Conservation (phyloP, 139 green algal genomes). For the Deuterostichococcus epilithicus region DNA sequence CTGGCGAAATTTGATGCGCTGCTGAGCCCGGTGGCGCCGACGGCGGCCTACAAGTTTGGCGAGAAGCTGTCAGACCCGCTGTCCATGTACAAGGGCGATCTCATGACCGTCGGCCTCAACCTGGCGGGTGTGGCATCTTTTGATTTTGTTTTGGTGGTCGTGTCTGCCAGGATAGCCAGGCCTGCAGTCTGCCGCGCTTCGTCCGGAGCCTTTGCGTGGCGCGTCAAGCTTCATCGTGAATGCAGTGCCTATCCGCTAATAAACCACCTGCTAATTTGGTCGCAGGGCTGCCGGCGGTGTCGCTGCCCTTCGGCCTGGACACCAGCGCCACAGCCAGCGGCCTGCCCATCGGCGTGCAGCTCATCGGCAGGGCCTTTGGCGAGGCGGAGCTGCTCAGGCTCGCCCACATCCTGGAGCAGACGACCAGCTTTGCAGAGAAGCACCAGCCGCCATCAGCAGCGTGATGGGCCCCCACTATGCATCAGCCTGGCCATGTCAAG, state of each 20-base stretch:
- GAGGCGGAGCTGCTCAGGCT: conserved; percentile 64
- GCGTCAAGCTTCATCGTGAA: too few species aligned
- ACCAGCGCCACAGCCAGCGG: conserved; percentile 9
- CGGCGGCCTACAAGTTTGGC: conserved; percentile 78
- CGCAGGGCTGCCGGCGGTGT: conserved; percentile 78
- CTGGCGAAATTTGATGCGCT: conserved; percentile 40
- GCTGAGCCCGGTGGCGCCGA: conserved; percentile 73
- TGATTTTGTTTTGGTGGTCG: too few species aligned
- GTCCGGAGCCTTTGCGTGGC: too few species aligned
- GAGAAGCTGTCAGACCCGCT: conserved; percentile 84
- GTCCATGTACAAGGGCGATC: conserved; percentile 87
- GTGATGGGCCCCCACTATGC: too few species aligned
- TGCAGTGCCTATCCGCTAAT: neutral
- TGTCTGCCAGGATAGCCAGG: too few species aligned
- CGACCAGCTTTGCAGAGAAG: conserved; percentile 25
- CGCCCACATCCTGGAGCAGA: conserved; percentile 72
- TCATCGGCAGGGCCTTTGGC: conserved; percentile 69
- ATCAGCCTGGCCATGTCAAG: too few species aligned
- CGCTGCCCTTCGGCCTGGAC: conserved; percentile 64
- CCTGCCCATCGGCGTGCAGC: conserved; percentile 79
- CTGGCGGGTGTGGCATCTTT: conserved; percentile 46
- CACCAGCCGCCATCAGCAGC: neutral
- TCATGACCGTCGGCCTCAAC: conserved; percentile 97
- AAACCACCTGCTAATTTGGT: too few species aligned
- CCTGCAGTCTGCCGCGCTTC: too few species aligned